A percentile compares a stretch with the other conserved stretches of the same genome.
These are phyloP conservation scores for Moniliella sp. DNA, from an alignment of 1,284 basidiomycete species.

Conservation along the genomic window DNA sequence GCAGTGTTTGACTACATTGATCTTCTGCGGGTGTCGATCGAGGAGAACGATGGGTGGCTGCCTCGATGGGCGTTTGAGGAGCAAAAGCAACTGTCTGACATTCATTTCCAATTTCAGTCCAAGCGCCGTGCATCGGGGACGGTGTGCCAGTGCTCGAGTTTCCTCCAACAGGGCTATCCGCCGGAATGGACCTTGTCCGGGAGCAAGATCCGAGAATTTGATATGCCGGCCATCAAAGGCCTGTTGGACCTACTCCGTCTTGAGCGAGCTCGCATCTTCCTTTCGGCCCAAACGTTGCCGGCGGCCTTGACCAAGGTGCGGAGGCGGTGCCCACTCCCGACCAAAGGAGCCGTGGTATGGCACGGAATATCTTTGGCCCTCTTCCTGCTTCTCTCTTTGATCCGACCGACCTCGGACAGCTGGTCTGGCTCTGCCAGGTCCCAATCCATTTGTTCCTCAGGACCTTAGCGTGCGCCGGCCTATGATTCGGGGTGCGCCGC, in stretches of 20 bases:
- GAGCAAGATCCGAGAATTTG: conserved; percentile 58
- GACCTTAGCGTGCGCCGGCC: conserved; percentile 20
- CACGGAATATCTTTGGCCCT: conserved; percentile 24
- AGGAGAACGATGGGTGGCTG: conserved; percentile 47
- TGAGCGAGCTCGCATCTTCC: conserved; percentile 47
- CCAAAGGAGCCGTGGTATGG: conserved; percentile 30
- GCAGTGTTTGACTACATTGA: conserved; percentile 69
- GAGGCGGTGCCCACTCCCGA: conserved; percentile 16
- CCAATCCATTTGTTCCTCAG: conserved; percentile 26
- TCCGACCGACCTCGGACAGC: conserved; percentile 3
- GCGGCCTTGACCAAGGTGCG: too few relatives aligned
- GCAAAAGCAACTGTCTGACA: conserved; percentile 50
- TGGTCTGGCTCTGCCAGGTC: conserved; percentile 21
- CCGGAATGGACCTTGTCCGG: conserved; percentile 56
- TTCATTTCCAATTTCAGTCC: conserved; percentile 70
- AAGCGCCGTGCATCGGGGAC: conserved; percentile 62
- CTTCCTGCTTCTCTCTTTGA: conserved; percentile 6
- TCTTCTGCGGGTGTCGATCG: conserved; percentile 55
- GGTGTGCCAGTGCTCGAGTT: conserved; percentile 55
- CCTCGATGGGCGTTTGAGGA: conserved; percentile 59
- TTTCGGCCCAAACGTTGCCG: conserved; percentile 48
- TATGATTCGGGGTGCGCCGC: conserved; percentile 2
- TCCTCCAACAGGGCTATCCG: conserved; percentile 60
- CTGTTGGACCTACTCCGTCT: conserved; percentile 47
- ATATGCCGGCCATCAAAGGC: conserved; percentile 45